A percentile compares a stretch with the other conserved stretches of the same genome.
Conservation (phyloP, 768 basidiomycete genomes). For the Amanita inopinata region DNA sequence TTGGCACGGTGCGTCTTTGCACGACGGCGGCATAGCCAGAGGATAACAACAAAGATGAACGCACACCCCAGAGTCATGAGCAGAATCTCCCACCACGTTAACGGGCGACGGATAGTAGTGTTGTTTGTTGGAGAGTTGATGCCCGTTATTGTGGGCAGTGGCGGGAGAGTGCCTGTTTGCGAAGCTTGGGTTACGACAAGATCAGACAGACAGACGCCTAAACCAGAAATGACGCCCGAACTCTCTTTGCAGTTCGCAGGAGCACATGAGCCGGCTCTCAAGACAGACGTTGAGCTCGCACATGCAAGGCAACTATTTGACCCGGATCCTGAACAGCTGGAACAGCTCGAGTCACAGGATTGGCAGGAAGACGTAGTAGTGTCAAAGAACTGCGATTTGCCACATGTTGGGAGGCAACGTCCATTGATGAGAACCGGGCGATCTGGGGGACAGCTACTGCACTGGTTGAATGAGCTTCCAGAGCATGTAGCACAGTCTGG, state of each 20-base stretch:
- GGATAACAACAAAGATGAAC: conserved; percentile 60
- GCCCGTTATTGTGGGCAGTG: conserved; percentile 50
- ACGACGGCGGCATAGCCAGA: conserved; percentile 63
- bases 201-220: conserved; percentile 76
- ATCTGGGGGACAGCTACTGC: conserved; percentile 54
- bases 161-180: conserved; percentile 31
- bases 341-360: conserved; percentile 63
- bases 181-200: conserved; percentile 41
- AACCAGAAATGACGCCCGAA: conserved; percentile 49
- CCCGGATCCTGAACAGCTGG: conserved; percentile 67
- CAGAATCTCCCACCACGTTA: conserved; percentile 80
- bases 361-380: conserved; percentile 49
- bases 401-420: conserved; percentile 70
- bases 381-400: conserved; percentile 63
- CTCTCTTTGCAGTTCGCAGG: conserved; percentile 49
- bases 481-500: conserved; percentile 76
- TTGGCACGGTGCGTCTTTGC: conserved; percentile 61
- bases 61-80: conserved; percentile 76
- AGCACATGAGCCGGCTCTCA: conserved; percentile 57
- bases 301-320: conserved; percentile 66
- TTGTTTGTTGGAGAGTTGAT: conserved; percentile 39
- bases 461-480: conserved; percentile 65
- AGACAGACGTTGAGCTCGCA: conserved; percentile 48
- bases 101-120: conserved; percentile 20
- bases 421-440: conserved; percentile 68